Evolutionary conservation across 2,329 filamentous ascomycete species (phyloP).

Genomic region (Ophiosphaerella korrae): DNA sequence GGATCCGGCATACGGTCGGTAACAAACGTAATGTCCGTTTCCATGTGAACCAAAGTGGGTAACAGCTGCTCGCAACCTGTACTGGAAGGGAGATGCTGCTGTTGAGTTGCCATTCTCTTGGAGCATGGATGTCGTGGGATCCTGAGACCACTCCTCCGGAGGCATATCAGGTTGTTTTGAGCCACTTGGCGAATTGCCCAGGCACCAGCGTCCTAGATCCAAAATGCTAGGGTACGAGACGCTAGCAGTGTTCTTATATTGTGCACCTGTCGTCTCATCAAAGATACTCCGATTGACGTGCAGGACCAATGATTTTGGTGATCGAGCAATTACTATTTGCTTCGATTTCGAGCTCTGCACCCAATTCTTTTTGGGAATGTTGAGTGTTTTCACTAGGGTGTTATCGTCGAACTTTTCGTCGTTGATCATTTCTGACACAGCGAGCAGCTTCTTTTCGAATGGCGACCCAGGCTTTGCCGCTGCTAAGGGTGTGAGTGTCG

Average conservation of each 20-base stretch:
- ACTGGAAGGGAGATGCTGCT: constrained; percentile 56
- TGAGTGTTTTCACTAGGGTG: constrained; percentile 53
- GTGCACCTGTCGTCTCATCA: constrained; percentile 77
- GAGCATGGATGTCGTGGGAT: constrained; percentile 76
- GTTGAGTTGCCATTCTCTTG: constrained; percentile 55
- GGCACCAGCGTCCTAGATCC: constrained; percentile 82
- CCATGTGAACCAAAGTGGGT: constrained; percentile 91
- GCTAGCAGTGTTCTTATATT: constrained; percentile 81
- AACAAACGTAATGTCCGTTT: constrained; percentile 95
- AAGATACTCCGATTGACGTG: constrained; percentile 94
- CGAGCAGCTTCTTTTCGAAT: constrained; percentile 62
- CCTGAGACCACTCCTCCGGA: constrained; percentile 71
- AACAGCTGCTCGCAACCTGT: constrained; percentile 81
- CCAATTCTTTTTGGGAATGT: constrained; percentile 64
- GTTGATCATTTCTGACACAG: constrained; percentile 73
- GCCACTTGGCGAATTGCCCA: constrained; percentile 61
- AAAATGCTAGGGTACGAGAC: constrained; percentile 77
- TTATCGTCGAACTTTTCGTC: constrained; percentile 74
- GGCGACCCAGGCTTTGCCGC: constrained; percentile 47
- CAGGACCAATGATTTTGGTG: constrained; percentile 79
- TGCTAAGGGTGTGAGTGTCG: constrained; percentile 32
- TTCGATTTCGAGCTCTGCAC: constrained; percentile 84
- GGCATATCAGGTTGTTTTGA: constrained; percentile 33
- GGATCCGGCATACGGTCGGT: constrained; percentile 67
- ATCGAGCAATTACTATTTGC: constrained; percentile 82